Percentiles rank a stretch among this genome's conserved stretches.
Evolutionary conservation across 2,329 filamentous ascomycete genomes (phyloP).

Genomic region (Aspergillus latus): DNA sequence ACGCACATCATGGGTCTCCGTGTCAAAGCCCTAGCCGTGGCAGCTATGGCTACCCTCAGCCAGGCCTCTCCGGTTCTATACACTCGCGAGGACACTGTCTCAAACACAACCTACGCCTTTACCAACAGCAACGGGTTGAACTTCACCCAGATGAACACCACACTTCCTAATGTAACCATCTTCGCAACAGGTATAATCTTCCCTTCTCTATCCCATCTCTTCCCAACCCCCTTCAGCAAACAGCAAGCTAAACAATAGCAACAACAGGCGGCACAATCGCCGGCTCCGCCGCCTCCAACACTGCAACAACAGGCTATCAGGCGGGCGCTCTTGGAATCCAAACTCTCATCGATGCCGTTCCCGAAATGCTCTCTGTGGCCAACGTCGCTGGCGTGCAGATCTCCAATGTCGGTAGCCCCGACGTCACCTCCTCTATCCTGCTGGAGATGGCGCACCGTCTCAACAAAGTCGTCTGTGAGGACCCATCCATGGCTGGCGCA

Average conservation of each 20-base stretch:
- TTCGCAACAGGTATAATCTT: slow-evolving; percentile 23
- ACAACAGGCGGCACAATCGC: slow-evolving; percentile 28
- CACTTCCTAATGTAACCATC: slow-evolving; percentile 28
- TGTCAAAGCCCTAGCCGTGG: slow-evolving; percentile 19
- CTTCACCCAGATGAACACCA: slow-evolving; percentile 28
- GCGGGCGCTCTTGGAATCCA: slow-evolving; percentile 26
- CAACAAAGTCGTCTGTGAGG: slow-evolving; percentile 25
- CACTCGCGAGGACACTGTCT: slow-evolving; percentile 19
- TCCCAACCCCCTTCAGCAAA: background rate
- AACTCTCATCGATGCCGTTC: slow-evolving; percentile 26
- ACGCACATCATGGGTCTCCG: slow-evolving; percentile 19
- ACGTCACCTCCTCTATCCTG: slow-evolving; percentile 26
- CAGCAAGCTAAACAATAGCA: background rate
- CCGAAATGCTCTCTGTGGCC: slow-evolving; percentile 27
- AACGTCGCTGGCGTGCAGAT: slow-evolving; percentile 31
- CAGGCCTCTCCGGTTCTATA: slow-evolving; percentile 25
- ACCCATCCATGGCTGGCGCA: slow-evolving; percentile 26
- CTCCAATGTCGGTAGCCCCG: slow-evolving; percentile 29
- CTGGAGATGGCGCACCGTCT: slow-evolving; percentile 24
- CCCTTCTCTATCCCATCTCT: no score
- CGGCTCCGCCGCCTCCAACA: slow-evolving; percentile 26
- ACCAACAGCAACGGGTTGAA: slow-evolving; percentile 29
- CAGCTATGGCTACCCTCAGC: slow-evolving; percentile 20
- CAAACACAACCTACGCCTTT: slow-evolving; percentile 22
- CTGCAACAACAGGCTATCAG: slow-evolving; percentile 29